These are phyloP conservation scores for Cystobasidiaceae sp. DNA, from an alignment of 1,284 basidiomycete species.

Conservation along the genomic window DNA sequence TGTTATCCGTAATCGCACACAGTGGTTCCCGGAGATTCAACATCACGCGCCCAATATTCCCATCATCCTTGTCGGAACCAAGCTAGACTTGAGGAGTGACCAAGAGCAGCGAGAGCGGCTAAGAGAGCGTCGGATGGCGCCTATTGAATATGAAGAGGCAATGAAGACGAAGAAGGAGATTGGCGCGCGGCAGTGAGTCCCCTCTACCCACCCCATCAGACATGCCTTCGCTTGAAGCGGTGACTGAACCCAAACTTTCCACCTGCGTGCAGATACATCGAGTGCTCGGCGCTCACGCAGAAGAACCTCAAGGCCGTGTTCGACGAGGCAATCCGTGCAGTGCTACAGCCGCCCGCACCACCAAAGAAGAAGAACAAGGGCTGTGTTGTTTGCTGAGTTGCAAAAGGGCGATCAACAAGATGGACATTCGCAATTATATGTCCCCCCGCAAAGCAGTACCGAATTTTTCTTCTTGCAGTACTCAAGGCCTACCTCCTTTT, in stretches of 20 bases:
- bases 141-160: slow-evolving; percentile 87
- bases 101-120: slow-evolving; percentile 83
- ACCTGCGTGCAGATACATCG: slow-evolving; percentile 79
- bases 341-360: slow-evolving; percentile 47
- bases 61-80: slow-evolving; percentile 94
- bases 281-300: slow-evolving; percentile 96
- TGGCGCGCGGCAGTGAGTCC: slow-evolving; percentile 63
- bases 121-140: slow-evolving; percentile 87
- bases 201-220: no score
- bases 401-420: neutral
- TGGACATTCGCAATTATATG: no score
- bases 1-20: no score
- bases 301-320: slow-evolving; percentile 96
- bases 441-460: no score
- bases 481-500: neutral
- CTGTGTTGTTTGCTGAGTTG: slow-evolving; percentile 47
- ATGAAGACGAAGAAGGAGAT: slow-evolving; percentile 89
- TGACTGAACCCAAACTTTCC: no score
- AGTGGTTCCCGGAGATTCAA: slow-evolving; percentile 95
- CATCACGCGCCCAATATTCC: slow-evolving; percentile 93
- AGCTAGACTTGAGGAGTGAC: slow-evolving; percentile 95
- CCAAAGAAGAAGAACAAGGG: slow-evolving; percentile 45
- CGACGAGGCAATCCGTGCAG: slow-evolving; percentile 82
- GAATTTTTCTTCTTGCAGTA: neutral
- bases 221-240: no score